Evolutionary conservation across 495 filamentous ascomycete species (phyloP).

Genomic region (Venustampulla echinocandica): DNA sequence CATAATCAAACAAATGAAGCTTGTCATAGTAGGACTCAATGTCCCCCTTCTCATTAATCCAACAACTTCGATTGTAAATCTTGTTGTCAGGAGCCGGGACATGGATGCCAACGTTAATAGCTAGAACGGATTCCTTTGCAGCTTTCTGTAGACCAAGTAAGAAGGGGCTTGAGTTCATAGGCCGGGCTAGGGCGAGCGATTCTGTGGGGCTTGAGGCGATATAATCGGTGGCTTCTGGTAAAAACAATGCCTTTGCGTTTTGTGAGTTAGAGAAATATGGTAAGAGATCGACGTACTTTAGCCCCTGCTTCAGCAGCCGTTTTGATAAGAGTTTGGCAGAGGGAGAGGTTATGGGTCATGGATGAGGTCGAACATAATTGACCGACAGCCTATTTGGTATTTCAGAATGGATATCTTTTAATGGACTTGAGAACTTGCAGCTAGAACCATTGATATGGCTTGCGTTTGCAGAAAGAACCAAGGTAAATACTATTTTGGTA

Average conservation of each 20-base stretch:
- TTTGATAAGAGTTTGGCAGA: constrained; percentile 61
- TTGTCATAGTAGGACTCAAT: constrained; percentile 67
- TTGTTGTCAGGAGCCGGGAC: constrained; percentile 52
- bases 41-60: constrained; percentile 57
- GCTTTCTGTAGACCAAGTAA: constrained; percentile 61
- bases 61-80: constrained; percentile 57
- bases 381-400: constrained; percentile 60
- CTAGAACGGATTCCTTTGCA: constrained; percentile 49
- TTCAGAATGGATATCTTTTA: neutral
- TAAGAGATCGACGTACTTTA: constrained; percentile 43
- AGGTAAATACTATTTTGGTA: no score
- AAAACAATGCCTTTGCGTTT: constrained; percentile 61
- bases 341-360: constrained; percentile 67
- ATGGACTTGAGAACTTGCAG: constrained; percentile 7
- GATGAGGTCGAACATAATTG: constrained; percentile 79
- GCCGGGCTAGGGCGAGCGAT: constrained; percentile 54
- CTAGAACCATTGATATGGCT: constrained; percentile 11
- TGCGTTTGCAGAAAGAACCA: no score
- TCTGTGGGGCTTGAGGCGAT: constrained; percentile 60
- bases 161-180: constrained; percentile 49
- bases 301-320: constrained; percentile 69
- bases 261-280: neutral
- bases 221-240: constrained; percentile 90
- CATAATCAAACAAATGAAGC: constrained; percentile 68
- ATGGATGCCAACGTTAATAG: constrained; percentile 86